Percentiles rank a stretch among this genome's conserved stretches.
Conservation (phyloP, 768 basidiomycete species). For the Lentinula raphanica region DNA sequence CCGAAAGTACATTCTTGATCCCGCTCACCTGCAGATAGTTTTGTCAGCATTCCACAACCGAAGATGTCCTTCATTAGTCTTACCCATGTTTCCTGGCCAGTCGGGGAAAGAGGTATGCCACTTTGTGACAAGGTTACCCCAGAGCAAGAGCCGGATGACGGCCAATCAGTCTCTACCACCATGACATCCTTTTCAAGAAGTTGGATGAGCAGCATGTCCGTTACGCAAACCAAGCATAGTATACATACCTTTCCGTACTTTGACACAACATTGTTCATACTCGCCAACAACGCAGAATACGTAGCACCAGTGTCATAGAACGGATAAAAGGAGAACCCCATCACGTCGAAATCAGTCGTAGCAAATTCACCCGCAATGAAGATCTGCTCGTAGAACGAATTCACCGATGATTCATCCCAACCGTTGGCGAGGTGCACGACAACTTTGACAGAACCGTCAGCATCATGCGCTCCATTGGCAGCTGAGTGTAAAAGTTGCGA, state of each 20-base stretch:
- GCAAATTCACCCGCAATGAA: constrained; percentile 49
- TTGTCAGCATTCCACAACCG: neutral
- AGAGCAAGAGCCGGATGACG: constrained; percentile 36
- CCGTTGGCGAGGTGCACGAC: constrained; percentile 62
- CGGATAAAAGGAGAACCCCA: constrained; percentile 64
- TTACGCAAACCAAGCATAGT: neutral
- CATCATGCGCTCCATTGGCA: constrained; percentile 46
- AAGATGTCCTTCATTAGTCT: neutral
- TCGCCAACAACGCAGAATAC: constrained; percentile 40
- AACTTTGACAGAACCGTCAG: constrained; percentile 36
- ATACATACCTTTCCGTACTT: constrained; percentile 40
- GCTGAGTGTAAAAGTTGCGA: constrained; percentile 61
- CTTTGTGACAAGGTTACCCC: constrained; percentile 26
- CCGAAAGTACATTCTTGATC: constrained; percentile 41
- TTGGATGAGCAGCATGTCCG: neutral
- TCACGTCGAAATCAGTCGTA: constrained; percentile 46
- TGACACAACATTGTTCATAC: constrained; percentile 44
- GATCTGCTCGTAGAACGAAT: constrained; percentile 46
- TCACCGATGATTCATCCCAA: constrained; percentile 43
- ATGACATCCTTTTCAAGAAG: constrained; percentile 37
- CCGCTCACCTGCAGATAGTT: constrained; percentile 20
- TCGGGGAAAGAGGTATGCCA: constrained; percentile 35
- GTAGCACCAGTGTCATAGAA: constrained; percentile 60
- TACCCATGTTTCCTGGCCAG: constrained; percentile 53
- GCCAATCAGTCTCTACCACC: constrained; percentile 66